Percentiles rank a stretch among this genome's conserved stretches.
These are phyloP conservation scores for Chaetomium strumarium DNA, from an alignment of 2,329 filamentous ascomycete genomes.

Conservation along the genomic window DNA sequence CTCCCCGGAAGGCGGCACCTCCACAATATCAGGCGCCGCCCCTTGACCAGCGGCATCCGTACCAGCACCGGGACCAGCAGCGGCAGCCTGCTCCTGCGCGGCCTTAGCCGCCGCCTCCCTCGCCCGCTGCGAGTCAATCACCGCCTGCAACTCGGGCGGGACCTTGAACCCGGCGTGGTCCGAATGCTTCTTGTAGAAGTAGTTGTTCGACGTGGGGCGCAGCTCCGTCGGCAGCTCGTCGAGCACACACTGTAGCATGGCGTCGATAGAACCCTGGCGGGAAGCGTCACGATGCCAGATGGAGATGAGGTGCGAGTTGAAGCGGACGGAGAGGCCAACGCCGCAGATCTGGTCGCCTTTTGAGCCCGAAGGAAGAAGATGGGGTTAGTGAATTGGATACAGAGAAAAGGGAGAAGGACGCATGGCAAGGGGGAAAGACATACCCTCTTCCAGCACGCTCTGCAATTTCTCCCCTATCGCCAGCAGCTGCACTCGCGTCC, in stretches of 20 bases:
- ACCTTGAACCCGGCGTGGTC: conserved; percentile 79
- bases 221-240: conserved; percentile 68
- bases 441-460: conserved; percentile 64
- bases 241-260: conserved; percentile 66
- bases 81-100: neutral
- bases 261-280: conserved; percentile 72
- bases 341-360: conserved; percentile 83
- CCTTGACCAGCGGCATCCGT: neutral
- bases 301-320: conserved; percentile 82
- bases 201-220: conserved; percentile 63
- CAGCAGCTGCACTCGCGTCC: conserved; percentile 74
- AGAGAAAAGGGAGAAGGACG: neutral
- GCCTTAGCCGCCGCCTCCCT: conserved; percentile 35
- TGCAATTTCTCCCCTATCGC: conserved; percentile 80
- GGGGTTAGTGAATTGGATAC: neutral
- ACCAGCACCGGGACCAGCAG: neutral
- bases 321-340: conserved; percentile 78
- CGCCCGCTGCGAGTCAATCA: conserved; percentile 50
- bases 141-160: conserved; percentile 52
- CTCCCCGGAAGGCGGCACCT: conserved; percentile 26
- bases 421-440: conserved; percentile 23
- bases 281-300: conserved; percentile 89
- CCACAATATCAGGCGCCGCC: neutral
- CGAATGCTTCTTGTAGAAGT: conserved; percentile 84
- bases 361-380: neutral